Base-by-base conservation (phyloP, 495 filamentous ascomycete species). In the Clohesyomyces aquaticus region DNA sequence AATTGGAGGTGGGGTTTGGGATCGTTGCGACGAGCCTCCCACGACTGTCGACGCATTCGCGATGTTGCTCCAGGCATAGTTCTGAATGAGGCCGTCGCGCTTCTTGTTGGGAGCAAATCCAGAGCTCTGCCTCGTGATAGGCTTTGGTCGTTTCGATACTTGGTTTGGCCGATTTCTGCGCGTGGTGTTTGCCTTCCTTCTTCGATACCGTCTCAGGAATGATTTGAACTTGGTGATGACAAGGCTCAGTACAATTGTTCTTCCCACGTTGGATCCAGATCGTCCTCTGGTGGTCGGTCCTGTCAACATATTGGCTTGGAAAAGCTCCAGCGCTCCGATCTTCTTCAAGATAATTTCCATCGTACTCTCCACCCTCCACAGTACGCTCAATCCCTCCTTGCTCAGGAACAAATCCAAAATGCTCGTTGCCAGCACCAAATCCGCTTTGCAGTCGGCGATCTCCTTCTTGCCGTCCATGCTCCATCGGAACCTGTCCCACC, bases 401-500 rank as follows among this genome's bases (percentile, higher is more conserved):
- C 18, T 21, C 10, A 66, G 45, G 51, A 61, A 67, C 16, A 55
- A 16, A 25, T 67, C 58, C 18, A 67, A 52, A 50, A 58, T 22
- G 1, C 3, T 25, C 19, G 32, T 61, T 3, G 42, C 28, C 4
- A 67, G 14, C 19, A 67, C 47, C 45, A 67, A 28, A 62, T 67
- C 64, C 1, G 25, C 29, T 38, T 61, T 56, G 10, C 38, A 29
- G 18, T 62, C 52, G 14, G 57, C 58, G 25, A 67, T 62, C 46
- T 67, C 64, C 22, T 54, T 55, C 41, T 62, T 67, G 16, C 64
- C 64, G 21, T 55, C 46, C 6, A 22, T 52, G 6, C 49, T 59
- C 64, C 64, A 67, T 10, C 22, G 29, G 28, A 57, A 67, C n/a
- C 41, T 32, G 16, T 67, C 38, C 64, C 64, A 67, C 1, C 6